These are phyloP conservation scores for Geotrichum bryndzae DNA, from an alignment of 1,139 yeast genomes.

Conservation along the genomic window DNA sequence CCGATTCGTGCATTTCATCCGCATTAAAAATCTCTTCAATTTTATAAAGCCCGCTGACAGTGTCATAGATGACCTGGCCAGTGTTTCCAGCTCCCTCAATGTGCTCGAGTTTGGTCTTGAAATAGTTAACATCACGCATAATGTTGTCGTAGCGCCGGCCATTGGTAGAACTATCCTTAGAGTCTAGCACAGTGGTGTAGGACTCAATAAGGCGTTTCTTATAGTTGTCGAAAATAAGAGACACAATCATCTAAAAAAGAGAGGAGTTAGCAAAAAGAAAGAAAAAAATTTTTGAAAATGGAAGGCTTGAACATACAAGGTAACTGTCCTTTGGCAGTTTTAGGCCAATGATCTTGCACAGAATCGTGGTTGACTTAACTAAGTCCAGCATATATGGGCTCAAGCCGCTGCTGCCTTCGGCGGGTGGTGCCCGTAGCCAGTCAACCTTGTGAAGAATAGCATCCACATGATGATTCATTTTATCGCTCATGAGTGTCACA, in stretches of 20 bases:
- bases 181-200: slow-evolving; percentile 40
- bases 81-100: slow-evolving; percentile 60
- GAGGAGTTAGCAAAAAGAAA: slow-evolving; percentile 8
- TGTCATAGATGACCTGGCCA: slow-evolving; percentile 34
- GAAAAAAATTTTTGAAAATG: neutral
- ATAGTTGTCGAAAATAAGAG: slow-evolving; percentile 49
- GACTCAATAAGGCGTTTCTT: slow-evolving; percentile 52
- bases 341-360: slow-evolving; percentile 54
- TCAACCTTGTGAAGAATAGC: slow-evolving; percentile 43
- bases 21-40: neutral
- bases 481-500: slow-evolving; percentile 63
- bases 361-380: slow-evolving; percentile 60
- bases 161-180: slow-evolving; percentile 37
- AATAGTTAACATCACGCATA: slow-evolving; percentile 59
- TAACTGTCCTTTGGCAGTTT: slow-evolving; percentile 53
- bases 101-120: slow-evolving; percentile 53
- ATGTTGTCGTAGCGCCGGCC: slow-evolving; percentile 34
- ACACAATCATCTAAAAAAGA: slow-evolving; percentile 24
- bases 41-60: neutral
- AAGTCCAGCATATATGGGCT: slow-evolving; percentile 61
- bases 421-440: slow-evolving; percentile 40
- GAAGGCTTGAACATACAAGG: slow-evolving; percentile 21
- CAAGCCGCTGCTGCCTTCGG: slow-evolving; percentile 31
- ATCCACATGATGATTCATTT: slow-evolving; percentile 40
- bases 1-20: neutral